Evolutionary conservation across 176 grass and related monocot genomes (phyloP).

Genomic region (Bonia amplexicaulis): DNA sequence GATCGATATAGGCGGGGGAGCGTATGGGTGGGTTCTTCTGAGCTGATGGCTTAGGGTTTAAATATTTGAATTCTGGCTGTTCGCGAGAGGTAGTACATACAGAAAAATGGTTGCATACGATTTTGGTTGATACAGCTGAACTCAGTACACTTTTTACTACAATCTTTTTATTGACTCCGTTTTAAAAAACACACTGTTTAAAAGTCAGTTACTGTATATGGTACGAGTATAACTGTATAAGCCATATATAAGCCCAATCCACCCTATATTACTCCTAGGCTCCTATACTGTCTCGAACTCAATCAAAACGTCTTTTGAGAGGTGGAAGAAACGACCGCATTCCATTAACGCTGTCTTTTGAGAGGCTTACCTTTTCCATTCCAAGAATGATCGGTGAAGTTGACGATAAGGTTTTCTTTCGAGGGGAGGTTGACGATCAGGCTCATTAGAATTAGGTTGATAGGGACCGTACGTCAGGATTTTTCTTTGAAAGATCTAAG

Average conservation of each 20-base stretch:
- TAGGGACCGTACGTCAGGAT: neutral
- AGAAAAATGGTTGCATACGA: too few species aligned
- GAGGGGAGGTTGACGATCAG: neutral
- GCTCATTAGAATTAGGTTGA: neutral
- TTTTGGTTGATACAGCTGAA: too few species aligned
- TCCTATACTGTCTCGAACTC: neutral
- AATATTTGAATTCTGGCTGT: too few species aligned
- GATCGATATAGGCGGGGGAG: neutral
- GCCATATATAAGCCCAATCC: too few species aligned
- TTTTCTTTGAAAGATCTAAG: neutral
- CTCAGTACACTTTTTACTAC: too few species aligned
- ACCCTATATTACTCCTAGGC: neutral
- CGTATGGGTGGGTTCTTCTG: too few species aligned
- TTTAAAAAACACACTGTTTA: rapidly evolving
- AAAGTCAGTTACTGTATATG: too few species aligned
- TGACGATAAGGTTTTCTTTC: neutral
- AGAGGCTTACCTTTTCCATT: neutral
- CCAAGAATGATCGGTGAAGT: slow-evolving; percentile 7
- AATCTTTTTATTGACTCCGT: too few species aligned
- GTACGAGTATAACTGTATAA: too few species aligned
- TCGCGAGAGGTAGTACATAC: too few species aligned
- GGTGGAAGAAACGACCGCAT: slow-evolving; percentile 29
- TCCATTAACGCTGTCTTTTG: neutral
- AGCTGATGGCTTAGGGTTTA: too few species aligned
- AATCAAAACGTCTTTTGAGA: neutral